Evolutionary conservation across 805 yeast genomes (phyloP).

Genomic region (Pichia exigua): DNA sequence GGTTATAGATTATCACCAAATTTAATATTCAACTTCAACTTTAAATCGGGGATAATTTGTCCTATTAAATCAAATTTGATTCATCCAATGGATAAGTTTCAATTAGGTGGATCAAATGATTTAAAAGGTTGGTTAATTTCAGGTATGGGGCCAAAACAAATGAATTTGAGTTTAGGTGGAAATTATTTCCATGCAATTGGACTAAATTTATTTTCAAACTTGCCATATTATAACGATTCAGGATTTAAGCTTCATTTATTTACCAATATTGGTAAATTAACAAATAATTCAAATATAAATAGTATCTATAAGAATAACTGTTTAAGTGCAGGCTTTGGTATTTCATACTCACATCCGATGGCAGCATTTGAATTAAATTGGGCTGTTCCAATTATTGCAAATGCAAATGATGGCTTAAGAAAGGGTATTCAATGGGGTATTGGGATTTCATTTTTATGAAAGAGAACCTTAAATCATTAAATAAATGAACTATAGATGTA

Average conservation of each 20-base stretch:
- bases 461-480: neutral
- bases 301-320: constrained; percentile 7
- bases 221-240: constrained; percentile 38
- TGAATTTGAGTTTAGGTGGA: constrained; percentile 45
- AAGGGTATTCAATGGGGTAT: constrained; percentile 55
- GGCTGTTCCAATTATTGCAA: constrained; percentile 40
- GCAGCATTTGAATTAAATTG: constrained; percentile 53
- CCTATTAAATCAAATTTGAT: constrained; percentile 16
- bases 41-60: constrained; percentile 23
- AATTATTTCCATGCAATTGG: constrained; percentile 42
- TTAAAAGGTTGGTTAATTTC: constrained; percentile 44
- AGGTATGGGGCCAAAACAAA: constrained; percentile 49
- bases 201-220: constrained; percentile 33
- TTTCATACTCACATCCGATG: constrained; percentile 47
- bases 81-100: constrained; percentile 44
- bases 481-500: neutral
- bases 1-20: constrained; percentile 20
- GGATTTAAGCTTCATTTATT: constrained; percentile 43
- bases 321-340: constrained; percentile 39
- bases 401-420: constrained; percentile 38
- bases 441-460: constrained; percentile 47
- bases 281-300: constrained; percentile 16
- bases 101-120: constrained; percentile 54
- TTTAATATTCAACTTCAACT: constrained; percentile 18
- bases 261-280: constrained; percentile 40